Conservation (phyloP, 345 rosid species). For the Acer saccharum region DNA sequence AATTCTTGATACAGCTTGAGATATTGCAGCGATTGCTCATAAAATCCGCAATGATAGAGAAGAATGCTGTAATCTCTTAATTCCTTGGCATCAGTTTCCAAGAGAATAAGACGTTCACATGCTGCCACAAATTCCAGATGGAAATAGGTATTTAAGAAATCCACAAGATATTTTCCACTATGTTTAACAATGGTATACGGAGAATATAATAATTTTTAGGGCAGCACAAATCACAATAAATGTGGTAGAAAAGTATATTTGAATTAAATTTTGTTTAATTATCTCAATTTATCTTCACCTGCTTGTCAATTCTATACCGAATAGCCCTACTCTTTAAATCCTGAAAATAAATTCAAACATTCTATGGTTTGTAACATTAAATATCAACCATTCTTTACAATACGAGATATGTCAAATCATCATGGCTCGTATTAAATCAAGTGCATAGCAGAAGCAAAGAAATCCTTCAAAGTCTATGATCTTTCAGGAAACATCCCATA, state of each 20-base stretch:
- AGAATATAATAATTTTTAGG: neutral
- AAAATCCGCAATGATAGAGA: conserved; percentile 67
- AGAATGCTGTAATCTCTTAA: conserved; percentile 68
- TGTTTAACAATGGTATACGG: neutral
- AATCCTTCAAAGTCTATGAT: neutral
- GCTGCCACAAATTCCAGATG: conserved; percentile 40
- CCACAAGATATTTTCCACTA: neutral
- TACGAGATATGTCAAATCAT: neutral
- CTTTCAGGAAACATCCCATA: neutral
- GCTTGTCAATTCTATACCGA: neutral
- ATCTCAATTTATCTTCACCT: neutral
- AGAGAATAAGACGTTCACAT: conserved; percentile 65
- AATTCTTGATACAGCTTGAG: conserved; percentile 43
- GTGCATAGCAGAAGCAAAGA: conserved; percentile 2
- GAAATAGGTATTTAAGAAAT: neutral
- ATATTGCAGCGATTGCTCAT: conserved; percentile 49
- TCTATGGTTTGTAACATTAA: neutral
- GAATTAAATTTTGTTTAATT: neutral
- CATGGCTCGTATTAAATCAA: neutral
- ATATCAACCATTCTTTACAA: neutral
- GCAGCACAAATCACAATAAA: neutral
- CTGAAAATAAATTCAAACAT: neutral
- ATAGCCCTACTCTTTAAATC: neutral
- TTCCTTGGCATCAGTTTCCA: conserved; percentile 51
- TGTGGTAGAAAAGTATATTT: neutral